phyloP scores from a whole-genome alignment of 768 basidiomycete species.

The Mycena vitilis region DNA sequence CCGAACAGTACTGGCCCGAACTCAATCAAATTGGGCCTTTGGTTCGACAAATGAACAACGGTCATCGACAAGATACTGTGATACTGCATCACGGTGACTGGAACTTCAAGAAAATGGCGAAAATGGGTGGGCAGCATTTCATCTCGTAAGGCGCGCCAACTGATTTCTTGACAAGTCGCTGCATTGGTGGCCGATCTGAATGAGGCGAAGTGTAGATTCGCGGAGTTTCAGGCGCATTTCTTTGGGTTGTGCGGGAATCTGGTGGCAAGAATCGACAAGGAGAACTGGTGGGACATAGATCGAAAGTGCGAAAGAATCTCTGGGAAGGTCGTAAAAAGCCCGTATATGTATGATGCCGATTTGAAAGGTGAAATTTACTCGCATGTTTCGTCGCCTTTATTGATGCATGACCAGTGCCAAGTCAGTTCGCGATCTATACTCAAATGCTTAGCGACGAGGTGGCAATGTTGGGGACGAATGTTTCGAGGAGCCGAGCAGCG shows the following conservation, averaged over 20 bases:
- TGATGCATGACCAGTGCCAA: neutral
- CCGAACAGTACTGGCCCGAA: conserved; percentile 37
- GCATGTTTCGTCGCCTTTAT: too few relatives aligned
- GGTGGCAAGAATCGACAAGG: neutral
- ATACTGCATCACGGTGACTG: conserved; percentile 30
- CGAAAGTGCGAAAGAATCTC: conserved; percentile 2
- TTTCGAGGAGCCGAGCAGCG: neutral
- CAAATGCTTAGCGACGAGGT: conserved; percentile 13
- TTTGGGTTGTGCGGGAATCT: conserved; percentile 4
- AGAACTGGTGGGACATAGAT: neutral
- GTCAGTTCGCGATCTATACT: neutral
- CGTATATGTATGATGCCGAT: neutral
- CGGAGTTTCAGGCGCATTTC: neutral
- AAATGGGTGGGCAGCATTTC: neutral
- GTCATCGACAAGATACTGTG: conserved; percentile 36
- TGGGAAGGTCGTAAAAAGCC: neutral
- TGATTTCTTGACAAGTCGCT: neutral
- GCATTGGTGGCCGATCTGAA: neutral
- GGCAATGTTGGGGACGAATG: neutral
- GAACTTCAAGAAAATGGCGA: conserved; percentile 33
- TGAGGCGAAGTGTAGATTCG: neutral
- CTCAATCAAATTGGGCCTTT: conserved; percentile 33
- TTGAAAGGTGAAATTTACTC: too few relatives aligned
- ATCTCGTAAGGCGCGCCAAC: neutral
- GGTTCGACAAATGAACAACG: conserved; percentile 36